Base-by-base conservation (phyloP, 2,329 filamentous ascomycete genomes). In the Periconia sp. region DNA sequence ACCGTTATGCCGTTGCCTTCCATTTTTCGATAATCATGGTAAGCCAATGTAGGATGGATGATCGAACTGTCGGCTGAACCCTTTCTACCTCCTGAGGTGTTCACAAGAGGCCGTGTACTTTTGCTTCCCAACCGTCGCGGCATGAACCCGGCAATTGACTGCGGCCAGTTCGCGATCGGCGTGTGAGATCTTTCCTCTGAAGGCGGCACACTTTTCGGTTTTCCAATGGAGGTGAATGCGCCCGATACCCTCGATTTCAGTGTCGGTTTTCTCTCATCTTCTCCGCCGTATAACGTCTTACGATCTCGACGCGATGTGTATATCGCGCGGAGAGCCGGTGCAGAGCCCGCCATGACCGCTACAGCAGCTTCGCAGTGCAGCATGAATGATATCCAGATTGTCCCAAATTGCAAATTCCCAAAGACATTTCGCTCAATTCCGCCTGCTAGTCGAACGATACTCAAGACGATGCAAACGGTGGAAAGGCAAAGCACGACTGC, bases 331-430 rank as follows among this genome's bases (percentile, higher is more conserved):
- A 52, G 41, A n/a, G 44, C 48, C 2, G 45, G 45, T 1, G 46
- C 30, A 7, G 45, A 48, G 11, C 49, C 49, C 4, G 49, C 41
- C 41, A 52, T 35, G 12, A 52, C 39, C 8, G 49, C 45, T 11
- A 52, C 36, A 4, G 49, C 39, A 9, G 45, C 49, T 36, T 52
- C 49, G 30, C 45, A 48, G 32, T 52, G 49, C 8, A 52, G 34
- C 41, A 46, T 43, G 36, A 52, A 49, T 5, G 33, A 37, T 23
- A 46, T 31, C 49, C 49, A 52, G 1, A 41, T 41, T 16, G 35
- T 33, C 4, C 26, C 36, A 23, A 46, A 46, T 18, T 44, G 36
- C 21, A 24, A 23, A 24, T 38, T 46, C 4, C 39, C 36, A 7
- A 38, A 33, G 32, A 50, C 26, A 17, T 45, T 43, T 1, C 22